Evolutionary conservation across 78 protist species (phyloP), one percentile per base, ranked within the genome.

Genomic region (Planoprotostelium fungivorum): DNA sequence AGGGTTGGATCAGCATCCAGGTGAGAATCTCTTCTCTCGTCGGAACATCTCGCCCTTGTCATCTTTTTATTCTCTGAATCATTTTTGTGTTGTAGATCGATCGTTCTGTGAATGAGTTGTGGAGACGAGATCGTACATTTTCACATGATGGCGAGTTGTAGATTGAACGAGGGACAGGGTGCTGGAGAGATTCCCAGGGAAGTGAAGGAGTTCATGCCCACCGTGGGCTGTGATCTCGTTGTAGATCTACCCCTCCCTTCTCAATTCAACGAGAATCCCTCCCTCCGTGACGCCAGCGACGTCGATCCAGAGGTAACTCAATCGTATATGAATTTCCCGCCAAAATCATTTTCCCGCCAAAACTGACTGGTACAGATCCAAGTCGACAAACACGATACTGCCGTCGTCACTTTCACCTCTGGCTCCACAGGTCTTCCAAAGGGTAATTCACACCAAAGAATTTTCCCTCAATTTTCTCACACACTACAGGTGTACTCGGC

Each of bases 401-500:
- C 89, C 84, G 92, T 89, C 23, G 86, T 95, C 38, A 92, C 96
- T 0, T 95, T 95, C 92, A 95, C 95, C 0, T 90, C 94, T 5
- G 96, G 96, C 25, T 87, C 91, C 35, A 90, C 95, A n/a, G 93
- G 94, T 29, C n/a, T 87, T 29, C 95, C 93, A 0, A 87, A 90
- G 37, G 93, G n/a, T n/a, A n/a, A n/a, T n/a, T n/a, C 91, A 1
- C 1, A 5, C 83, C 36, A 36, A 36, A 84, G n/a, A n/a, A 16
- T 9, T 10, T 37, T 84, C 51, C 91, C 1, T 88, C 86, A 0
- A 38, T 83, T 35, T 5, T 1, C 34, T 9, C 10, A 36, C 83
- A n/a, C n/a, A n/a, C n/a, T n/a, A n/a, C n/a, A n/a, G n/a, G 93
- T 1, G 95, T 95, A 38, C 88, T 94, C 38, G 96, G 96, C 9